These are phyloP conservation scores for Apiospora pterosperma DNA, from an alignment of 2,329 filamentous ascomycete genomes.

Conservation along the genomic window DNA sequence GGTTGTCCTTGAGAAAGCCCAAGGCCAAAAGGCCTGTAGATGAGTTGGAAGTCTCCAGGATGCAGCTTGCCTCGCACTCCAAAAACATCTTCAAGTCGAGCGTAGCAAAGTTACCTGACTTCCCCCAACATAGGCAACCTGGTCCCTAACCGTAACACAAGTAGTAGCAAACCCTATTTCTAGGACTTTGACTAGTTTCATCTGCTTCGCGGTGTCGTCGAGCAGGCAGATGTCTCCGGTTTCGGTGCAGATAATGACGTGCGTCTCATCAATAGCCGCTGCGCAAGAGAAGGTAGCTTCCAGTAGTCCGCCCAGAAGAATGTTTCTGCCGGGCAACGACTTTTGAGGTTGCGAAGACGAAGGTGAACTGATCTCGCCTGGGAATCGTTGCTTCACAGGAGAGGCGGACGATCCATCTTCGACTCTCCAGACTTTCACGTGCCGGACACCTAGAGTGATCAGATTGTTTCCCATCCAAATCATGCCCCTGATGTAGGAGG, in stretches of 20 bases:
- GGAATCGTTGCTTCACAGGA: constrained; percentile 60
- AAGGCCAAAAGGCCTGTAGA: constrained; percentile 58
- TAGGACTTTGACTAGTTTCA: constrained; percentile 65
- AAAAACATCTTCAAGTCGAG: constrained; percentile 49
- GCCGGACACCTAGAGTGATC: constrained; percentile 83
- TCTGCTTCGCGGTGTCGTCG: constrained; percentile 70
- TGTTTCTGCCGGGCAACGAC: constrained; percentile 81
- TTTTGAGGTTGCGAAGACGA: constrained; percentile 49
- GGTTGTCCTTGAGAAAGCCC: constrained; percentile 62
- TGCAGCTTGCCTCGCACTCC: constrained; percentile 34
- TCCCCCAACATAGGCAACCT: constrained; percentile 64
- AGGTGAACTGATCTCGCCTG: constrained; percentile 38
- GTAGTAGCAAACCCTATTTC: constrained; percentile 65
- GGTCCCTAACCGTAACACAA: constrained; percentile 60
- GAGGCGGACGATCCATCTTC: constrained; percentile 62
- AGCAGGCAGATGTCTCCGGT: constrained; percentile 85
- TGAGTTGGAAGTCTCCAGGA: constrained; percentile 35
- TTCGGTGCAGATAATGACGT: constrained; percentile 82
- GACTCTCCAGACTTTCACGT: constrained; percentile 90
- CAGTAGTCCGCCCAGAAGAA: constrained; percentile 74
- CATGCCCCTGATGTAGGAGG: constrained; percentile 80
- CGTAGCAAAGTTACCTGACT: constrained; percentile 55
- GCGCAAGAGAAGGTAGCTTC: constrained; percentile 84
- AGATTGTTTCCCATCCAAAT: constrained; percentile 84
- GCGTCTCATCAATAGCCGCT: constrained; percentile 65